Percentiles rank a stretch among this genome's conserved stretches.
phyloP scores from a whole-genome alignment of 2,329 filamentous ascomycete species.

The Aureobasidium musti region DNA sequence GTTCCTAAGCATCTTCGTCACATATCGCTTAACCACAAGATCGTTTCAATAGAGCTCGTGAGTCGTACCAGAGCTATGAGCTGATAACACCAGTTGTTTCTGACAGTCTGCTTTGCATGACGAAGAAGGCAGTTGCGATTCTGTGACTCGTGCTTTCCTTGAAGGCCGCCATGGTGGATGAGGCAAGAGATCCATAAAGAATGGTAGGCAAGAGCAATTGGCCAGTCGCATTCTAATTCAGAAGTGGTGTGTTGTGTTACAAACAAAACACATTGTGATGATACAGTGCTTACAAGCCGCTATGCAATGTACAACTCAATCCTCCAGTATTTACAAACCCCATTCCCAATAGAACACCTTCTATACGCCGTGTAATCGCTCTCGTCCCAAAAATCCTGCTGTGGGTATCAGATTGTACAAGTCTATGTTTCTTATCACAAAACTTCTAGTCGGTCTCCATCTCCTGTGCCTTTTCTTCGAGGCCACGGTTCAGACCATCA shows the following conservation, averaged over 20 bases:
- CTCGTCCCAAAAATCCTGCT: background rate
- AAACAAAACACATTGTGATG: background rate
- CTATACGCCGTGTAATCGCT: background rate
- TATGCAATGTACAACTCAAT: background rate
- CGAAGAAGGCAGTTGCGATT: no score
- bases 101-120: no score
- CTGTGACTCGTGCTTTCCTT: background rate
- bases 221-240: background rate
- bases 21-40: no score
- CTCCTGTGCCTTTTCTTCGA: background rate
- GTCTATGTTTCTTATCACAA: background rate
- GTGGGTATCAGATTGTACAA: conserved; percentile 3
- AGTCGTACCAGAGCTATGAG: no score
- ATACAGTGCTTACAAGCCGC: background rate
- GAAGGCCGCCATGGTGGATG: background rate
- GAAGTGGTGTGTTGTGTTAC: background rate
- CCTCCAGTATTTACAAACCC: background rate
- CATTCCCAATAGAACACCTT: background rate
- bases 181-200: background rate
- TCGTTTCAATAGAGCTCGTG: no score
- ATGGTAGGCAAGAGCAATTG: background rate
- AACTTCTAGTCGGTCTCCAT: background rate
- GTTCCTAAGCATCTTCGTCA: no score
- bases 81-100: no score
- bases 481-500: background rate